phyloP scores from a whole-genome alignment of 2,329 filamentous ascomycete species.

The Cladosporium velox region DNA sequence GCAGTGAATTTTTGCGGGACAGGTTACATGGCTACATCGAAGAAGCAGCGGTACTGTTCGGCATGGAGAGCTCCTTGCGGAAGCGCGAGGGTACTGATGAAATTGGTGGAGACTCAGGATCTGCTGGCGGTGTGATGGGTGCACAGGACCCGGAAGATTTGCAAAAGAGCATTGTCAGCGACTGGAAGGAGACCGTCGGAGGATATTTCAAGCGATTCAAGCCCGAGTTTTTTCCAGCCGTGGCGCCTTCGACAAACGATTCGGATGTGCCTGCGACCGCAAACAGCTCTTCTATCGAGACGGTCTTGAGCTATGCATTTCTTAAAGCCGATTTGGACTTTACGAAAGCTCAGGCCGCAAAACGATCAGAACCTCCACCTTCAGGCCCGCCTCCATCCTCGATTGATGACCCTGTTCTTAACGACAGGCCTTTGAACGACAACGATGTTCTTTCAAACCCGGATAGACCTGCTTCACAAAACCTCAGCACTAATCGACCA shows the following conservation, averaged over 20 bases:
- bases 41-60: conserved; percentile 73
- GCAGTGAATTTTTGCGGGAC: conserved; percentile 81
- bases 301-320: conserved; percentile 87
- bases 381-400: conserved; percentile 23
- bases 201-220: conserved; percentile 93
- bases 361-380: conserved; percentile 48
- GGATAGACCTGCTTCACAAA: conserved; percentile 46
- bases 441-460: conserved; percentile 77
- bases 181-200: conserved; percentile 83
- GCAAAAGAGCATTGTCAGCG: conserved; percentile 69
- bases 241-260: conserved; percentile 19
- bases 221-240: conserved; percentile 66
- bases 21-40: conserved; percentile 88
- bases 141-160: conserved; percentile 65
- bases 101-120: conserved; percentile 35
- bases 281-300: conserved; percentile 64
- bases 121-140: conserved; percentile 49
- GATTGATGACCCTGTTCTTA: conserved; percentile 67
- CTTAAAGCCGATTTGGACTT: conserved; percentile 94
- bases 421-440: conserved; percentile 78
- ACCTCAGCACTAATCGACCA: conserved; percentile 31
- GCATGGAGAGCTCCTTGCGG: conserved; percentile 73
- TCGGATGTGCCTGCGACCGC: conserved; percentile 1
- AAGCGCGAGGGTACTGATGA: conserved; percentile 33
- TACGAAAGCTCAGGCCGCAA: conserved; percentile 81